phyloP scores from a whole-genome alignment of 2,329 filamentous ascomycete species.

The Kalmusia sp. region DNA sequence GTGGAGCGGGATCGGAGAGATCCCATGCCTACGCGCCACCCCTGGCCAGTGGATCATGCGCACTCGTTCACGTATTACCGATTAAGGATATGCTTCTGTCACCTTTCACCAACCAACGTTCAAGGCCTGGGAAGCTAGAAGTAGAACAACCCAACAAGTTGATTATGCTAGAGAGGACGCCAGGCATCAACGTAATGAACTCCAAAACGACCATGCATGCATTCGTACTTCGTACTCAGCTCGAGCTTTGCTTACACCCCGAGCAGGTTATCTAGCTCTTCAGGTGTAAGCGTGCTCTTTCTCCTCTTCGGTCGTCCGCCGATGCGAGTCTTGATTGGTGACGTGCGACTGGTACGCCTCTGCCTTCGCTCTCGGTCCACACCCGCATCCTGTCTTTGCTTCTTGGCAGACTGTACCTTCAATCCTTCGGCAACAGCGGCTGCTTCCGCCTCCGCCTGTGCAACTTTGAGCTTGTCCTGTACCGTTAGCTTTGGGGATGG shows the following conservation, averaged over 20 bases:
- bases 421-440: constrained; percentile 42
- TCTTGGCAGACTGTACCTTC: constrained; percentile 12
- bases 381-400: constrained; percentile 23
- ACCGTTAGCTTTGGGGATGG: constrained; percentile 51
- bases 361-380: constrained; percentile 27
- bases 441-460: constrained; percentile 53
- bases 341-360: constrained; percentile 31
- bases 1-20: constrained; percentile 15
- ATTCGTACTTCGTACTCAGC: constrained; percentile 12
- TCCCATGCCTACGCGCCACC: constrained; percentile 34
- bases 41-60: constrained; percentile 30
- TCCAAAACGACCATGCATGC: constrained; percentile 17
- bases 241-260: constrained; percentile 28
- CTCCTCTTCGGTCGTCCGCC: constrained; percentile 67
- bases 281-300: constrained; percentile 76
- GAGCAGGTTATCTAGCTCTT: constrained; percentile 68
- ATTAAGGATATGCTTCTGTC: constrained; percentile 22
- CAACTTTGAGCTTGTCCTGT: constrained; percentile 55
- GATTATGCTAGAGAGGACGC: constrained; percentile 21
- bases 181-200: constrained; percentile 15
- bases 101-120: constrained; percentile 18
- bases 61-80: constrained; percentile 19
- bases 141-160: constrained; percentile 20
- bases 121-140: background rate
- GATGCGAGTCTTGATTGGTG: constrained; percentile 55